Evolutionary conservation across 148 eudicot genomes (phyloP).

Genomic region (Bassia scoparia): DNA sequence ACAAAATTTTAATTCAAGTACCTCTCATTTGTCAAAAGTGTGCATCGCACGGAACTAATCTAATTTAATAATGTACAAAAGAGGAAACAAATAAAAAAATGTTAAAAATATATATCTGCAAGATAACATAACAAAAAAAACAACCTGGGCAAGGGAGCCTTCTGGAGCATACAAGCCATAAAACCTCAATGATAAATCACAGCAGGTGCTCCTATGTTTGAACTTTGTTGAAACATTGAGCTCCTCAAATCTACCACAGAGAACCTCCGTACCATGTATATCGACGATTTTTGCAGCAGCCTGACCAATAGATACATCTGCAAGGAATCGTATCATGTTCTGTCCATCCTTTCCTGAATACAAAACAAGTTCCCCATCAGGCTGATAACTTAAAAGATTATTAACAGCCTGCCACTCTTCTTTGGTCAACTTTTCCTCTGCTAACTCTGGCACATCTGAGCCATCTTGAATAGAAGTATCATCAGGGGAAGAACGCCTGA

Average conservation of each 20-base stretch:
- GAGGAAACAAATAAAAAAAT: not conserved
- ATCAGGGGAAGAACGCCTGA: conserved; percentile 61
- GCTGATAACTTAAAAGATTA: conserved; percentile 84
- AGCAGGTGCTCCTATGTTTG: conserved; percentile 64
- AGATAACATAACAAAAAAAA: conserved; percentile 14
- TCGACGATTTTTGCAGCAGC: conserved; percentile 86
- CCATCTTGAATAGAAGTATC: conserved; percentile 41
- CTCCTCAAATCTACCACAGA: conserved; percentile 95
- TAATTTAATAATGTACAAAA: too few species aligned
- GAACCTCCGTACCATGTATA: conserved; percentile 63
- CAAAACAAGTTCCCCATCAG: conserved; percentile 67
- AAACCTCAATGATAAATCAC: conserved; percentile 76
- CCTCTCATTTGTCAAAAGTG: too few species aligned
- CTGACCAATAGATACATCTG: conserved; percentile 70
- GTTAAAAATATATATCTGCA: conserved; percentile 1
- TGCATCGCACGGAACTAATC: too few species aligned
- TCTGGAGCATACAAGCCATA: conserved; percentile 94
- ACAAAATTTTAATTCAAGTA: too few species aligned
- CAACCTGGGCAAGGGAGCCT: conserved; percentile 94
- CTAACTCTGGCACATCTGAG: conserved; percentile 44
- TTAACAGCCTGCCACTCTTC: conserved; percentile 98
- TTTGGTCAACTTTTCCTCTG: conserved; percentile 70
- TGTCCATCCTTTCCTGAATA: conserved; percentile 65
- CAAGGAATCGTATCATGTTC: conserved; percentile 57
- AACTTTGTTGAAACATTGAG: conserved; percentile 75